These are phyloP conservation scores for Tubosaeta sp. DNA, from an alignment of 768 basidiomycete genomes.

Conservation along the genomic window DNA sequence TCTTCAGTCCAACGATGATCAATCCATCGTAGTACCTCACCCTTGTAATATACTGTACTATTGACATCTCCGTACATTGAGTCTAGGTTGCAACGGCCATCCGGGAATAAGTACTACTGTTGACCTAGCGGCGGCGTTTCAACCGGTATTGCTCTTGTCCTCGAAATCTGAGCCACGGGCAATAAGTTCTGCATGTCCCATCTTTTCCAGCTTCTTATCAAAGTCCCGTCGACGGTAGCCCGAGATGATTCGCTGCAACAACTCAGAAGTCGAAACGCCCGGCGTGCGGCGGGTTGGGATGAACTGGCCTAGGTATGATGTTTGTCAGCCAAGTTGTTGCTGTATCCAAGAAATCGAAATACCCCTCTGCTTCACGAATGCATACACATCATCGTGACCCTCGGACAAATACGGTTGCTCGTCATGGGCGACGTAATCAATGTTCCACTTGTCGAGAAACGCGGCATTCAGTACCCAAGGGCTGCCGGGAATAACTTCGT, in stretches of 20 bases:
- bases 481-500: slow-evolving; percentile 85
- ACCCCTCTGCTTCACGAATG: slow-evolving; percentile 78
- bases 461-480: slow-evolving; percentile 86
- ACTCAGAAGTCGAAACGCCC: slow-evolving; percentile 88
- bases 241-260: slow-evolving; percentile 87
- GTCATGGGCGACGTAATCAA: slow-evolving; percentile 98
- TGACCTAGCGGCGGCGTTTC: not conserved
- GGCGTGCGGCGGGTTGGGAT: slow-evolving; percentile 93
- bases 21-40: not conserved
- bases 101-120: not conserved
- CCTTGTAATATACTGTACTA: slow-evolving; percentile 12
- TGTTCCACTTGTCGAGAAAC: slow-evolving; percentile 80
- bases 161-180: slow-evolving; percentile 45
- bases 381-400: slow-evolving; percentile 86
- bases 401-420: slow-evolving; percentile 80
- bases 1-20: not conserved
- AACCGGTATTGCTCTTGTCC: slow-evolving; percentile 4
- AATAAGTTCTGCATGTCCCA: slow-evolving; percentile 71
- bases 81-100: not conserved
- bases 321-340: not conserved
- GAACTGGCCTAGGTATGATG: slow-evolving; percentile 67
- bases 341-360: slow-evolving; percentile 13
- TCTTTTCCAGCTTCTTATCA: slow-evolving; percentile 85
- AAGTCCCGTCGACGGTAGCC: slow-evolving; percentile 83
- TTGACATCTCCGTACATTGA: not conserved